These are phyloP conservation scores for Kazachstania martiniae DNA, from an alignment of 805 yeast genomes.

Conservation along the genomic window DNA sequence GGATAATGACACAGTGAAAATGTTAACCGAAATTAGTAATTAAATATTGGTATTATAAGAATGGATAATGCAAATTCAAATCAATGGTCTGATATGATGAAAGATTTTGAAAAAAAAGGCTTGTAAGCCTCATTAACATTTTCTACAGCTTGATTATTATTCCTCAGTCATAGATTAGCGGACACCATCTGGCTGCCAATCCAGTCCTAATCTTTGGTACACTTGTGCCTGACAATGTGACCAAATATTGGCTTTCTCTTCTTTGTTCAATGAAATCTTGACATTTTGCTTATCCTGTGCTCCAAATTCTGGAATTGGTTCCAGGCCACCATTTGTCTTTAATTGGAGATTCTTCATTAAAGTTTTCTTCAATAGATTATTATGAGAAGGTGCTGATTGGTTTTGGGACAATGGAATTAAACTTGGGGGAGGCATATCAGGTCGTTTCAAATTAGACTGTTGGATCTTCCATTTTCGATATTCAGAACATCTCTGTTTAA, in stretches of 20 bases:
- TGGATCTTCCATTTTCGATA: constrained; percentile 33
- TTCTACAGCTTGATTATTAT: too few species aligned
- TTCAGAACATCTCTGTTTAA: constrained; percentile 40
- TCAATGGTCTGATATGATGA: too few species aligned
- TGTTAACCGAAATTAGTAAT: too few species aligned
- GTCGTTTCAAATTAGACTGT: constrained; percentile 17
- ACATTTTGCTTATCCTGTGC: background rate
- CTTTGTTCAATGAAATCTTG: constrained; percentile 33
- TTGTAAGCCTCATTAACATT: too few species aligned
- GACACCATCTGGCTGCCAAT: constrained; percentile 43
- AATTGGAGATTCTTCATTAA: constrained; percentile 20
- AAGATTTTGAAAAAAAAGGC: too few species aligned
- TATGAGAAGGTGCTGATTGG: constrained; percentile 1
- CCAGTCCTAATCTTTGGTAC: constrained; percentile 46
- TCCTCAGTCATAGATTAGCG: too few species aligned
- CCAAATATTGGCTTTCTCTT: constrained; percentile 53
- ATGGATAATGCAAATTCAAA: too few species aligned
- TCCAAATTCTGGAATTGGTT: background rate
- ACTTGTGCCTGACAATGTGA: constrained; percentile 50
- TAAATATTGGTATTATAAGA: too few species aligned
- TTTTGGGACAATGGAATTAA: constrained; percentile 11
- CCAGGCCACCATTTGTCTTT: constrained; percentile 2
- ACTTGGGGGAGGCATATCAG: constrained; percentile 29
- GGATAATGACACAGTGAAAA: too few species aligned
- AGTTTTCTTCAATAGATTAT: constrained; percentile 26